A percentile compares a stretch with the other conserved stretches of the same genome.
These are phyloP conservation scores for Debaryomyces hansenii DNA, from an alignment of 805 yeast species.

Conservation along the genomic window DNA sequence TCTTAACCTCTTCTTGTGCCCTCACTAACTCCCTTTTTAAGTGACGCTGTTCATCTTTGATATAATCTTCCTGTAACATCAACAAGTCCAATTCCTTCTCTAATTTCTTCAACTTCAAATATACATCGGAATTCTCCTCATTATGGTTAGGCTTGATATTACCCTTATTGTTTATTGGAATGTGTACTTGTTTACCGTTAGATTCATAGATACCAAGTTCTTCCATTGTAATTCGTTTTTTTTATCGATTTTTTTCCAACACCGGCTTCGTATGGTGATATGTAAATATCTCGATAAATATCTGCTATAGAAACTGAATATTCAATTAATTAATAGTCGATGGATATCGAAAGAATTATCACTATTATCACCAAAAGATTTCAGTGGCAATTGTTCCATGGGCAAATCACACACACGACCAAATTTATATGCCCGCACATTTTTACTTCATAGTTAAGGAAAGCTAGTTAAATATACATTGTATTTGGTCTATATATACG, in stretches of 20 bases:
- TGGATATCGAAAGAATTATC: neutral
- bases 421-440: neutral
- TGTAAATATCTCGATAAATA: neutral
- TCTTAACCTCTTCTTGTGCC: constrained; percentile 97
- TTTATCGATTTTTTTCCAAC: neutral
- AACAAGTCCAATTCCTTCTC: constrained; percentile 88
- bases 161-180: constrained; percentile 5
- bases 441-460: neutral
- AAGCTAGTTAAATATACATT: neutral
- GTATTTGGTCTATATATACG: constrained; percentile 1
- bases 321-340: neutral
- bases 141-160: constrained; percentile 2
- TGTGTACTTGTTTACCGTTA: constrained; percentile 7
- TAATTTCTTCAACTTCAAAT: constrained; percentile 79
- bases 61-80: constrained; percentile 89
- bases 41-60: constrained; percentile 97
- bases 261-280: neutral
- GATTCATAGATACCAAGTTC: constrained; percentile 34
- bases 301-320: neutral
- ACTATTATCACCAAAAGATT: neutral
- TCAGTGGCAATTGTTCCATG: neutral
- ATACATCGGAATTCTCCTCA: constrained; percentile 61
- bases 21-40: constrained; percentile 89
- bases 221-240: constrained; percentile 24
- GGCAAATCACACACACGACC: neutral